These are phyloP conservation scores for Erythrophleum fordii DNA, from an alignment of 306 rosid species.

Conservation along the genomic window DNA sequence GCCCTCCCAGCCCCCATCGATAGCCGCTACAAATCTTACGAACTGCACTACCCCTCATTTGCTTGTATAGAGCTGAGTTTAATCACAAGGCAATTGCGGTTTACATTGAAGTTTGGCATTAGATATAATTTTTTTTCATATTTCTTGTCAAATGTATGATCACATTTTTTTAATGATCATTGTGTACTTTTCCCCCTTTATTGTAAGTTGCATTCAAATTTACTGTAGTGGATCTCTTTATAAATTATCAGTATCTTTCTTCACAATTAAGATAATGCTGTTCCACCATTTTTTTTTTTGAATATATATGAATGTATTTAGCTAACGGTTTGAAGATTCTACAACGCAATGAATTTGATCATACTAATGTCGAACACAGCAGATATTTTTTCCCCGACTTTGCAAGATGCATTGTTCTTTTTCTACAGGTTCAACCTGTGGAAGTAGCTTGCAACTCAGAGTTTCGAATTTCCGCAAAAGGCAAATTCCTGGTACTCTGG, in stretches of 20 bases:
- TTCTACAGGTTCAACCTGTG: conserved; percentile 50
- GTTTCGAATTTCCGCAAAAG: conserved; percentile 23
- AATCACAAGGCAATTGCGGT: not conserved
- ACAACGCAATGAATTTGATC: not conserved
- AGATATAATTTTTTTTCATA: not conserved
- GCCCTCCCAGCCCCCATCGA: not conserved
- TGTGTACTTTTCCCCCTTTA: not conserved
- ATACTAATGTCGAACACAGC: not conserved
- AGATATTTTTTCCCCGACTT: conserved; percentile 16
- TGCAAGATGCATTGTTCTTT: conserved; percentile 13
- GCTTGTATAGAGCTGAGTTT: not conserved
- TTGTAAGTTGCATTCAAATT: not conserved
- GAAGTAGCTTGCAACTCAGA: conserved; percentile 49
- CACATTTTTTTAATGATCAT: not conserved
- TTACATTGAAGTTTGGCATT: not conserved
- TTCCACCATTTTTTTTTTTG: not conserved
- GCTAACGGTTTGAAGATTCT: conserved; percentile 15
- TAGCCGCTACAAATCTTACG: not conserved
- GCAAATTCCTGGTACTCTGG: conserved; percentile 44
- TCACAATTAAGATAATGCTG: not conserved
- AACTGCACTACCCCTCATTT: conserved; percentile 14
- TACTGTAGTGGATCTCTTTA: too few species aligned
- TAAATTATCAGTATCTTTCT: too few species aligned
- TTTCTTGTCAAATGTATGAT: not conserved
- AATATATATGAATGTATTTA: not conserved